Evolutionary conservation across 495 filamentous ascomycete genomes (phyloP), one percentile per base, ranked within the genome.

Genomic region (Penicillium ucsense): DNA sequence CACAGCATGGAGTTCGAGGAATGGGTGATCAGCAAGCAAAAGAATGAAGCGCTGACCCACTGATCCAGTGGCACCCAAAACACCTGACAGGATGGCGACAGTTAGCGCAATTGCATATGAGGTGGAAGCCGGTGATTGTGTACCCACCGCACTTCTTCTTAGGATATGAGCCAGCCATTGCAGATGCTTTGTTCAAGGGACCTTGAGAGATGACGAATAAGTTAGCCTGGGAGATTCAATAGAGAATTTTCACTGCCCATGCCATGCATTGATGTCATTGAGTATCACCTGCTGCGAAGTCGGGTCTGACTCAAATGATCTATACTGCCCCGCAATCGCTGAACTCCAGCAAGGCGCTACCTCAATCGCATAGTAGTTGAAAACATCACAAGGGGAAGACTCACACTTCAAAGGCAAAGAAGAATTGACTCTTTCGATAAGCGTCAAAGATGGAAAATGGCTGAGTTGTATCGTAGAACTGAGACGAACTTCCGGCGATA

Each of bases 11-110:
- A 92, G 78, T 35, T 77, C 75, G 51, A 92, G 79, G 63, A 81
- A 77, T 3, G 88, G 86, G 64, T 94, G 88, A 34, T 83, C 76
- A 36, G 84, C 81, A 48, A 92, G 81, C 28, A 92, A 74, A 1
- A 92, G 76, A 58, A 90, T 88, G 58, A 92, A 92, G 51, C 87
- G 79, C 66, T 91, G 87, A 43, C 88, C 88, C 27, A 91, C 88
- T 4, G 85, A 89, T 51, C 88, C 88, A 20, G 70, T 73, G 51
- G 70, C 70, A 51, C 69, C 68, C 36, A 72, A 59, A 47, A 73
- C 62, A 68, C 67, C 65, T 73, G 48, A 38, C 43, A 7, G 7
- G 42, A 11, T 45, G 20, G 20, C 20, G 20, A 20, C 34, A n/a
- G 52, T 68, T 36, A 63, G 52, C 32, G 12, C 27, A 44, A 20